These are phyloP conservation scores for Beta lomatogona DNA, from an alignment of 179 eudicot genomes.

Conservation along the genomic window DNA sequence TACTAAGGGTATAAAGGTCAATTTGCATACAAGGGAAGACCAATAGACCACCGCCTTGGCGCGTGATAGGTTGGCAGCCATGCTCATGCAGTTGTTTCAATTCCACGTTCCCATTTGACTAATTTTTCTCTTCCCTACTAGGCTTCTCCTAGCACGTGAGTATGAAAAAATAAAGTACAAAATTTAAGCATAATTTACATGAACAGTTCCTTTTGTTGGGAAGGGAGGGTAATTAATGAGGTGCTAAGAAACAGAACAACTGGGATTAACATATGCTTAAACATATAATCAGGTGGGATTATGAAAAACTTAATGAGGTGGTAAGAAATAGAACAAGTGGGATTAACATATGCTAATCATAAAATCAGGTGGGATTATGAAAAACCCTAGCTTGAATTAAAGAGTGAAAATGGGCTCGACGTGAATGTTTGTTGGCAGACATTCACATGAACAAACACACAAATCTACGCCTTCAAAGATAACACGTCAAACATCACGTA, in stretches of 20 bases:
- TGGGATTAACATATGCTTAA: conserved; percentile 21
- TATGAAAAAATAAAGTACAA: conserved; percentile 2
- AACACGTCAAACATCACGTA: conserved; percentile 23
- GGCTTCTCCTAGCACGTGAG: conserved; percentile 10
- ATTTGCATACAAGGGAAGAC: conserved; percentile 7
- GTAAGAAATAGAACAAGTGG: conserved; percentile 24
- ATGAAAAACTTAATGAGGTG: conserved; percentile 25
- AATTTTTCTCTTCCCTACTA: not conserved
- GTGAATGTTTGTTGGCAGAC: conserved; percentile 53
- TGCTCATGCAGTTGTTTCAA: conserved; percentile 35
- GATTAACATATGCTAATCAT: conserved; percentile 14
- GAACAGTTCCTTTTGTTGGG: not conserved
- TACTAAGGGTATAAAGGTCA: conserved; percentile 21
- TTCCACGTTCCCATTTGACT: conserved; percentile 43
- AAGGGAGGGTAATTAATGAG: conserved; percentile 18
- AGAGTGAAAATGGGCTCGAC: conserved; percentile 34
- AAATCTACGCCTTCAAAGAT: conserved; percentile 17
- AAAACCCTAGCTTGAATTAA: not conserved
- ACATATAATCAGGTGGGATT: conserved; percentile 5
- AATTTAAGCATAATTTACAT: not conserved
- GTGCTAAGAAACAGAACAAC: conserved; percentile 21
- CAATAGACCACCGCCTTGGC: conserved; percentile 48
- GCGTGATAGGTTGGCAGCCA: conserved; percentile 48
- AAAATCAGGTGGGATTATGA: conserved; percentile 3
- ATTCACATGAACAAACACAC: conserved; percentile 37